Base-by-base conservation (phyloP, 1,284 basidiomycete species). In the Heterobasidion irregulare region DNA sequence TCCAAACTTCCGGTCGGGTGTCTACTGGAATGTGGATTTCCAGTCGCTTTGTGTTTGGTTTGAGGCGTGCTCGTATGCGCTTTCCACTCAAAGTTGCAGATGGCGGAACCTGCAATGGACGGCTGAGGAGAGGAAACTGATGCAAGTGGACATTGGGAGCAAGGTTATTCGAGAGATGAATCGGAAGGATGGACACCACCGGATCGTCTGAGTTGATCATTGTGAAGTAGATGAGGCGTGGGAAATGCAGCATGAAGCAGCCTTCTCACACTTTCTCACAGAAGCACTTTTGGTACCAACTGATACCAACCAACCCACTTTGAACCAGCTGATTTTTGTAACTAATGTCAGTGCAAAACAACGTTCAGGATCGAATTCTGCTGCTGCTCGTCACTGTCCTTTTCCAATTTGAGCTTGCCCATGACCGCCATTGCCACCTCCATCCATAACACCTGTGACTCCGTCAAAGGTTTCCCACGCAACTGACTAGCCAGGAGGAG, bases 11-110 rank as follows among this genome's bases (percentile, higher is more conserved):
- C 18, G 79, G 73, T 36, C 89, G 81, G 35, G 79, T 80, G 65
- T 92, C 89, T 26, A 82, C 78, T 8, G 89, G 89, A 7, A 92
- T 77, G 68, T 89, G 88, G 16, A 92, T 75, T 65, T 92, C 89
- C 41, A 87, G 68, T 61, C 83, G 74, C 52, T 75, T 78, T 47
- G 77, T 73, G 48, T 75, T 70, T 6, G 82, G 77, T 67, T 90
- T 91, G 57, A 84, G 70, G 46, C 89, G 80, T 8, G 87, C 86
- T 47, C 75, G 76, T 54, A 92, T 88, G 38, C 80, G 78, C 68
- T 91, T 91, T 19, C 89, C 89, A 61, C 82, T 84, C 38, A 77
- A 66, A 44, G 70, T 68, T 15, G 89, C 86, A 8, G 86, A 84
- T 15, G 89, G 88, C 5, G 89, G 88, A 3, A 77, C 77, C 69